Percentiles rank a stretch among this genome's conserved stretches.
These are phyloP conservation scores for Paraphoma chrysanthemicola DNA, from an alignment of 2,329 filamentous ascomycete species.

Conservation along the genomic window DNA sequence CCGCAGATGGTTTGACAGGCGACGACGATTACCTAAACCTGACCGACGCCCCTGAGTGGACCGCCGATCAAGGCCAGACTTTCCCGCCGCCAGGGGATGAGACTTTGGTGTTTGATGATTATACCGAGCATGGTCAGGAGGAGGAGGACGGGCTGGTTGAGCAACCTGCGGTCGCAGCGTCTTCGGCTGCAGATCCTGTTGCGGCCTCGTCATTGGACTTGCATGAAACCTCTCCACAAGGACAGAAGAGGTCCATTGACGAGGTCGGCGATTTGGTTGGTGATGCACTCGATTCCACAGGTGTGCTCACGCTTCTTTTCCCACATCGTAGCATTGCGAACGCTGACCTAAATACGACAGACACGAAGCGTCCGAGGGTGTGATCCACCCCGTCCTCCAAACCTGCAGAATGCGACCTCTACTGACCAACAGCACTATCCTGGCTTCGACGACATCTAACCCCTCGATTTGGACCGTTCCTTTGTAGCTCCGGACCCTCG, in stretches of 20 bases:
- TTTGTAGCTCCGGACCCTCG: background rate
- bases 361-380: conserved; percentile 41
- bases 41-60: conserved; percentile 26
- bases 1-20: conserved; percentile 12
- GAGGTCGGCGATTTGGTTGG: conserved; percentile 38
- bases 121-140: conserved; percentile 17
- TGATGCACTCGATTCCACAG: conserved; percentile 34
- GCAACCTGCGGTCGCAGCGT: conserved; percentile 31
- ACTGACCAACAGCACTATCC: conserved; percentile 29
- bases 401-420: conserved; percentile 9
- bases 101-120: conserved; percentile 16
- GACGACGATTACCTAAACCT: conserved; percentile 28
- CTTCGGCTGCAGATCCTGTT: conserved; percentile 36
- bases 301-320: conserved; percentile 16
- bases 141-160: conserved; percentile 32
- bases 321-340: background rate
- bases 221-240: conserved; percentile 34
- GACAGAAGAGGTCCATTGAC: conserved; percentile 42
- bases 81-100: conserved; percentile 13
- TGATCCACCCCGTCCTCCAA: conserved; percentile 33
- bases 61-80: conserved; percentile 15
- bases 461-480: background rate
- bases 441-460: background rate
- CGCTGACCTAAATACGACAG: conserved; percentile 11
- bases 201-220: conserved; percentile 31